Base-by-base conservation (phyloP, 352 stramenopile genomes). In the Phytophthora rubi region DNA sequence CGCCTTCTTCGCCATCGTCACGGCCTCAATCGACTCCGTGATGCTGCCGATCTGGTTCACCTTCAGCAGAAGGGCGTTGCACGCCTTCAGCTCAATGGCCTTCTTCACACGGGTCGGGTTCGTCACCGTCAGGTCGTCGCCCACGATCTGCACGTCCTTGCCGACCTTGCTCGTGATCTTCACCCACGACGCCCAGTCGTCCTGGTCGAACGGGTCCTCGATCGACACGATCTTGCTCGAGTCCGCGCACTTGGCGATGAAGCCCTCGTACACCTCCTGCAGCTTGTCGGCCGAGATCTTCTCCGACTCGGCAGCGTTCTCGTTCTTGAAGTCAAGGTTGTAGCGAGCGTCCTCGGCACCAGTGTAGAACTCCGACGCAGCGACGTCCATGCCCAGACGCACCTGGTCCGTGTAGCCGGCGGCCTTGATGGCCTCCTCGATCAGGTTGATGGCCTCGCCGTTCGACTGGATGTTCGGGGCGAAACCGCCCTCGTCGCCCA, bases 31-130 rank as follows among this genome's bases (percentile, higher is more conserved):
- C 66, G 90, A 98, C 88, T 99, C 98, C 53, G 97, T 98, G 67
- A 99, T 97, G 58, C 93, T 98, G 76, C 98, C 98, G 80, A 99
- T 99, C 89, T 99, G 98, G 94, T 99, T 99, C 30, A 99, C 98
- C 87, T 99, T 99, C 57, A 99, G 92, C 70, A 99, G 82, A 51
- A 99, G 91, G 18, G 98, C 98, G 75, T 99, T 99, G 68, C 90
- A 98, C 37, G 96, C 86, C 75, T 95, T 95, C 54, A 91, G 83
- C 8, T 98, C 92, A 61, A 99, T 97, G 33, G 97, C 89, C 77
- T 97, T 98, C 62, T 97, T 69, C 70, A 99, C 98, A 80, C 97
- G 98, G 39, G 93, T 91, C 23, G 97, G 95, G 91, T 99, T 99
- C 51, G 98, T 99, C 48, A 99, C 97, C 45, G 96, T 98, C 35